Base-by-base conservation (phyloP, 257 asterid species). In the Cordia subcordata region DNA sequence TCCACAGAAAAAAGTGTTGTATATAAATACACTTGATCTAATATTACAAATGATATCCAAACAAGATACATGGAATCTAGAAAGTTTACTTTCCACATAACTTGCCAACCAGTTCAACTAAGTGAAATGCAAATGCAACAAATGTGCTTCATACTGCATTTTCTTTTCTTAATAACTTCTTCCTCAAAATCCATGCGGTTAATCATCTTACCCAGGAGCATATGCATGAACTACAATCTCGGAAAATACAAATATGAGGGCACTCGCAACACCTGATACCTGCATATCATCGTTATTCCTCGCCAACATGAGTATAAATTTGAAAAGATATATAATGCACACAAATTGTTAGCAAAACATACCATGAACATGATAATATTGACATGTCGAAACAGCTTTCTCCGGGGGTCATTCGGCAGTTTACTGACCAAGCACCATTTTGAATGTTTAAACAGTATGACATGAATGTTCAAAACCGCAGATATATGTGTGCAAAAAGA, bases 171-270 rank as follows among this genome's bases (percentile, higher is more conserved):
- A n/a, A n/a, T n/a, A n/a, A n/a, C 19, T 16, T 60, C n/a, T 8
- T 44, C 39, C 49, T 0, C 19, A 51, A 18, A 49, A 5, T 10
- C 51, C 17, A 49, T 13, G 11, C 11, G 18, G 33, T 19, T n/a
- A n/a, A n/a, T n/a, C n/a, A 0, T 53, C 81, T 72, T 75, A 79
- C 81, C 84, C 79, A 32, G 84, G 81, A 58, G 84, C 81, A 67
- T 72, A 79, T 16, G 60, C 44, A 67, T 59, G 77, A 62, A 79
- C 35, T 55, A 79, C 20, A 53, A 58, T 56, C 74, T 79, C 79
- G 14, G 84, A 68, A 57, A 69, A 75, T 58, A 69, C 57, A 64
- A 55, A 75, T 44, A 79, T 77, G 22, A 79, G 55, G 64, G 77
- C 62, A 60, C 74, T 81, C 40, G 42, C 64, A 50, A 63, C 17